Evolutionary conservation across 129 eudicot species (phyloP).

Genomic region (Escallonia herrerae): DNA sequence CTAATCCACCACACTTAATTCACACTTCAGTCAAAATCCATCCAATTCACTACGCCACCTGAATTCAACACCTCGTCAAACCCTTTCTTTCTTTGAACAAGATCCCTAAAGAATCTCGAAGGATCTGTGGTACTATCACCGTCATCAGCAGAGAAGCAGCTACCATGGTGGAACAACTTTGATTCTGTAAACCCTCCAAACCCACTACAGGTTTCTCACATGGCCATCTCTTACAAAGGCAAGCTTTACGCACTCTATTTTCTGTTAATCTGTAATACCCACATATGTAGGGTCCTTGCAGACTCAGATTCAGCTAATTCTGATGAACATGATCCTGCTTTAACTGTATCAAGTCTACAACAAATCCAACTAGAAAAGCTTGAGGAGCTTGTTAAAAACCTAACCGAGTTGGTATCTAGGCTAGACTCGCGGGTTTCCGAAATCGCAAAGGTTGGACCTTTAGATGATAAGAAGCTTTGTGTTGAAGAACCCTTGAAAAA

Average conservation of each 20-base stretch:
- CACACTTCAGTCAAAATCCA: neutral
- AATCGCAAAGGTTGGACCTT: constrained; percentile 3
- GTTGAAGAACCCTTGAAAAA: neutral
- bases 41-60: neutral
- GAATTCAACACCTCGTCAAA: constrained; percentile 1
- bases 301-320: constrained; percentile 8
- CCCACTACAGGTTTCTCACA: constrained; percentile 6
- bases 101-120: neutral
- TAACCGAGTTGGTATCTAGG: constrained; percentile 54
- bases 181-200: neutral
- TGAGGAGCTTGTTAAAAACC: constrained; percentile 58
- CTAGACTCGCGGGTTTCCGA: constrained; percentile 49
- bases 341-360: constrained; percentile 35
- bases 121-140: constrained; percentile 2
- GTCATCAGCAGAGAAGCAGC: neutral
- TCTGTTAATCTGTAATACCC: constrained; percentile 22
- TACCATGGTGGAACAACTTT: constrained; percentile 12
- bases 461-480: constrained; percentile 6
- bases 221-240: constrained; percentile 42
- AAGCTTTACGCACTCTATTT: constrained; percentile 36
- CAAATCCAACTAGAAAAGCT: constrained; percentile 64
- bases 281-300: constrained; percentile 24
- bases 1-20: neutral
- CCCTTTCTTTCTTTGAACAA: neutral
- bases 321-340: neutral